phyloP scores from a whole-genome alignment of 2,329 filamentous ascomycete species.

The Colletotrichum orbiculare region DNA sequence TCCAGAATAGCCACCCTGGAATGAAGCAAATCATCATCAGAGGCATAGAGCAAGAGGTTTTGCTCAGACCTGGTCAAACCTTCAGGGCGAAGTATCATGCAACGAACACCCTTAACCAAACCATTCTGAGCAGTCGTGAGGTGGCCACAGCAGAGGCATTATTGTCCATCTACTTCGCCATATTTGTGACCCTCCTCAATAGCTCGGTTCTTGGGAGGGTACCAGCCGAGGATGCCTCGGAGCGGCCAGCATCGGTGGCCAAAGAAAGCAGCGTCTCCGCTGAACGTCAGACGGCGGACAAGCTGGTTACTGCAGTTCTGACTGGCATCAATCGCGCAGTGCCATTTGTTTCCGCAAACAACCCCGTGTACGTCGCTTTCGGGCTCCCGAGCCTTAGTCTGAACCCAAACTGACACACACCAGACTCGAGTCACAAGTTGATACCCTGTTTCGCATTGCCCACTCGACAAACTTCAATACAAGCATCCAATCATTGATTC shows the following conservation, averaged over 20 bases:
- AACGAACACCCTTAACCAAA: constrained; percentile 97
- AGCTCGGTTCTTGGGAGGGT: constrained; percentile 29
- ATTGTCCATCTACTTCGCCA: constrained; percentile 89
- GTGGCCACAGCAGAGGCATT: constrained; percentile 83
- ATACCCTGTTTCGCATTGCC: constrained; percentile 94
- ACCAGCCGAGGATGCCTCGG: constrained; percentile 9
- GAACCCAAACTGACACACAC: constrained; percentile 1
- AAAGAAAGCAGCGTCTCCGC: constrained; percentile 39
- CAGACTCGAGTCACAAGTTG: constrained; percentile 86
- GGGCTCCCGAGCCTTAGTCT: constrained; percentile 13
- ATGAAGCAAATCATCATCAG: constrained; percentile 93
- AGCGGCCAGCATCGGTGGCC: constrained; percentile 8
- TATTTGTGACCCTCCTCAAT: constrained; percentile 87
- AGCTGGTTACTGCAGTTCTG: constrained; percentile 89
- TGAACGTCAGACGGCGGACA: constrained; percentile 83
- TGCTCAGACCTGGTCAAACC: constrained; percentile 89
- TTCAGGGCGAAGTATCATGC: constrained; percentile 94
- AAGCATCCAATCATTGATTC: constrained; percentile 91
- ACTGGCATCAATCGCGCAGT: constrained; percentile 97
- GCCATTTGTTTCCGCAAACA: constrained; percentile 87
- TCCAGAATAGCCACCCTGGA: constrained; percentile 87
- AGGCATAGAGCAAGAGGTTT: constrained; percentile 85
- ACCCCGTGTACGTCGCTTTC: constrained; percentile 69
- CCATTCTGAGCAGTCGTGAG: constrained; percentile 87
- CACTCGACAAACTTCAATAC: constrained; percentile 99